Base-by-base conservation (phyloP, 2,329 filamentous ascomycete genomes). In the Canariomyces notabilis region DNA sequence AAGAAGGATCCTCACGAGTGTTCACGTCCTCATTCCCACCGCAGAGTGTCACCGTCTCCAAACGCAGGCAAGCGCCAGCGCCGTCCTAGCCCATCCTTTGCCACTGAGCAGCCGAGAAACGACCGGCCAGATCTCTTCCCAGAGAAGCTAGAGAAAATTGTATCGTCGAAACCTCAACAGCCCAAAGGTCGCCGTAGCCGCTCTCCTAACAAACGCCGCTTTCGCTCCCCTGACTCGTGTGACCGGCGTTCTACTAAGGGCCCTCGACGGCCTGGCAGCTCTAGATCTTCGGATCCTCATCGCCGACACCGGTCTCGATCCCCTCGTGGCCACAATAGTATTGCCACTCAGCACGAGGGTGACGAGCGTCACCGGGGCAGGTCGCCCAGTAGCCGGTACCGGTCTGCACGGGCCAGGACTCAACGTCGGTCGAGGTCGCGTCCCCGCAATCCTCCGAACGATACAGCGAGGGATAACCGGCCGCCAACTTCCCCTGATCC, bases 261-360 rank as follows among this genome's bases (percentile, higher is more conserved):
- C 23, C 58, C 56, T 32, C 56, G 52, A 40, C 59, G 51, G 15
- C 19, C 53, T 12, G 54, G 45, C 32, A 57, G 46, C 20, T 46
- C 60, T 6, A 51, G 44, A 20, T 53, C 55, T n/a, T 46, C 42
- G 12, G 56, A 45, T 36, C 51, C 44, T 22, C 39, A 45, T 12
- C 55, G 48, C 38, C 56, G 56, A 39, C 54, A 50, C 29, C 59
- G 58, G 20, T 64, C 63, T 15, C 58, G 53, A 5, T 63, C 62
- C 16, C 57, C 53, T 19, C 48, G 46, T 16, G 33, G n/a, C n/a
- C n/a, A 34, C 34, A 35, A 9, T 19, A 47, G 38, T 14, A 37
- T 37, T 22, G 12, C 40, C 6, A 29, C 40, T 31, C 38, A 47
- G 39, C 26, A 29, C 21, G 42, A 50, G 14, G 42, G 36, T 8